Percentiles rank a stretch among this genome's conserved stretches.
These are phyloP conservation scores for Centrapalus pauciflorus DNA, from an alignment of 129 eudicot genomes.

Conservation along the genomic window DNA sequence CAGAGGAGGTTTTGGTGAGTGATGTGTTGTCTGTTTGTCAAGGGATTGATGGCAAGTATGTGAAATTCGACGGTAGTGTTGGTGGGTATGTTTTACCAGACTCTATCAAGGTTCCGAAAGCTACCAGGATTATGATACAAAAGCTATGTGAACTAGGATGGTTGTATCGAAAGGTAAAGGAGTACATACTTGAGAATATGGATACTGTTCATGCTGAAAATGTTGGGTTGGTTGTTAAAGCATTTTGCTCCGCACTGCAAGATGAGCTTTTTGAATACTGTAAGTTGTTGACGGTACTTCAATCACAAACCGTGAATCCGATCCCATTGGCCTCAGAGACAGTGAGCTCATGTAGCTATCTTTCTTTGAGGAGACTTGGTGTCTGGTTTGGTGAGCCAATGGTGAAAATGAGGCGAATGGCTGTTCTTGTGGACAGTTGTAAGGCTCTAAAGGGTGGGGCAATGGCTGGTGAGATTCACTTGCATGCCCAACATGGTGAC, in stretches of 20 bases:
- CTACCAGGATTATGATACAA: constrained; percentile 46
- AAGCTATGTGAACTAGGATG: constrained; percentile 82
- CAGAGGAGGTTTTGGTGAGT: constrained; percentile 74
- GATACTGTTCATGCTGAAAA: constrained; percentile 43
- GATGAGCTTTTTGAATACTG: constrained; percentile 73
- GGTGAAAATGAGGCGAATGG: constrained; percentile 92
- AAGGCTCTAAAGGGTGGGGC: constrained; percentile 78
- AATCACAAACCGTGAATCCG: constrained; percentile 70
- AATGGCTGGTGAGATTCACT: constrained; percentile 82
- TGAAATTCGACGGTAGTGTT: constrained; percentile 56
- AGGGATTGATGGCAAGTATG: constrained; percentile 71
- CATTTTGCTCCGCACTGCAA: constrained; percentile 70
- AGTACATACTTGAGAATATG: constrained; percentile 54
- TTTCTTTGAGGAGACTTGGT: constrained; percentile 62
- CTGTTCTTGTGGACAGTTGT: constrained; percentile 80
- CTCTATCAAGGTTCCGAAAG: constrained; percentile 43
- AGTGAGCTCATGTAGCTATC: constrained; percentile 47
- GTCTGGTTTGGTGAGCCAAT: constrained; percentile 85
- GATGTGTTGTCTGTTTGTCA: constrained; percentile 84
- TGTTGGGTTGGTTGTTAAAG: constrained; percentile 65
- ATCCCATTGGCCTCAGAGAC: constrained; percentile 49
- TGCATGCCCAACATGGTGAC: constrained; percentile 92
- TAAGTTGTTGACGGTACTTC: constrained; percentile 69
- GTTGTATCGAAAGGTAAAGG: constrained; percentile 71
- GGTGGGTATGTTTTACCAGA: constrained; percentile 58